phyloP scores from a whole-genome alignment of 2,329 filamentous ascomycete genomes.

The Alternaria brassicicola region DNA sequence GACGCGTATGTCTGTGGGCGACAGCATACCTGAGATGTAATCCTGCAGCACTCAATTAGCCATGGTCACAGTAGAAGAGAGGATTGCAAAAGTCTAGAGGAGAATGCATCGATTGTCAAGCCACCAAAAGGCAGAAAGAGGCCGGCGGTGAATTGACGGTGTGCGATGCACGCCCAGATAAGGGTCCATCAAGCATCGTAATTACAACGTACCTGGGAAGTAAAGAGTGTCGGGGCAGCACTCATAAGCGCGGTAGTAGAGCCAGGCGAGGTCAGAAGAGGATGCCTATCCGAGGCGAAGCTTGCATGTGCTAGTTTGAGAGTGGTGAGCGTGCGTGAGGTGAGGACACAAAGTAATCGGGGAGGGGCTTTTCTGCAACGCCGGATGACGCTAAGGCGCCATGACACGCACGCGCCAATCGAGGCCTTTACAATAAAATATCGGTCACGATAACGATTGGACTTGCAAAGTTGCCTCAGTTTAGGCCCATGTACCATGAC shows the following conservation, averaged over 20 bases:
- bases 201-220: conserved; percentile 57
- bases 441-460: conserved; percentile 5
- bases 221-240: conserved; percentile 59
- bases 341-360: conserved; percentile 2
- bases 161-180: conserved; percentile 40
- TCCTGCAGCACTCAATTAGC: conserved; percentile 56
- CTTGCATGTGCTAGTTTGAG: conserved; percentile 1
- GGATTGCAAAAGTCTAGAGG: conserved; percentile 3
- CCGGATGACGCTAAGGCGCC: conserved; percentile 1
- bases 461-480: background rate
- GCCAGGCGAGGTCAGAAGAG: conserved; percentile 34
- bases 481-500: background rate
- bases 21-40: conserved; percentile 66
- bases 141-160: conserved; percentile 36
- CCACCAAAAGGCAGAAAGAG: conserved; percentile 8
- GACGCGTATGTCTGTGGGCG: conserved; percentile 19
- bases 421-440: background rate
- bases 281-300: conserved; percentile 16
- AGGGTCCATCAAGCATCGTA: conserved; percentile 24
- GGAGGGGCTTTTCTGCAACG: conserved; percentile 1
- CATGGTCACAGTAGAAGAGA: conserved; percentile 23
- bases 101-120: conserved; percentile 13
- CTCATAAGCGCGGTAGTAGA: conserved; percentile 53
- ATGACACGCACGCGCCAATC: conserved; percentile 3
- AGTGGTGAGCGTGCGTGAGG: background rate